phyloP scores from a whole-genome alignment of 139 green algal genomes.

The Microglena sp. region DNA sequence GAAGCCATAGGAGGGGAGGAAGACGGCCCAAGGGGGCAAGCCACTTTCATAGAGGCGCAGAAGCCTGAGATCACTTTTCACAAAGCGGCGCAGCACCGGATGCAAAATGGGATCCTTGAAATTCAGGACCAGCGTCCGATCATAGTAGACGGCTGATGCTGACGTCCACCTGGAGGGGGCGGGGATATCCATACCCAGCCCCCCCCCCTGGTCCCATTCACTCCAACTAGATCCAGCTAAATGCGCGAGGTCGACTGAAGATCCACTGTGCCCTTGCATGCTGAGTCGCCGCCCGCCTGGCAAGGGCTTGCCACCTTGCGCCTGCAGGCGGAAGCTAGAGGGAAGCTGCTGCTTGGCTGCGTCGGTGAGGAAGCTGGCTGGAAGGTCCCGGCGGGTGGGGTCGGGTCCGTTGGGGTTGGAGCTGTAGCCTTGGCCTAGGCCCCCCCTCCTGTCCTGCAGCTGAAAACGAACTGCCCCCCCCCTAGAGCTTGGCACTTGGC shows the following conservation, averaged over 20 bases:
- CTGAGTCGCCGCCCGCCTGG: no score
- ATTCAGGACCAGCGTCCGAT: slow-evolving; percentile 21
- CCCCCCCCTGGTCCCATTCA: not conserved
- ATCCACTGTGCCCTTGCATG: no score
- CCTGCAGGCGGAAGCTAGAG: no score
- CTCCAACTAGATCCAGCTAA: not conserved
- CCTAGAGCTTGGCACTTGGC: no score
- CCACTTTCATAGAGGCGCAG: slow-evolving; percentile 71
- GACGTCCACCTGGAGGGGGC: slow-evolving; percentile 15
- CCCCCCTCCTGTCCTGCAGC: no score
- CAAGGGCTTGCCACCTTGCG: no score
- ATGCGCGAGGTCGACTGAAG: not conserved
- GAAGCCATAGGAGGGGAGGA: slow-evolving; percentile 54
- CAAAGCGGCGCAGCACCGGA: not conserved
- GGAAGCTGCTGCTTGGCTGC: no score
- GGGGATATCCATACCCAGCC: not conserved
- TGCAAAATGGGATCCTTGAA: slow-evolving; percentile 22
- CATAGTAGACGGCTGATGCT: slow-evolving; percentile 10
- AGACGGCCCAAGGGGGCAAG: slow-evolving; percentile 62
- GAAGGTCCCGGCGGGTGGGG: no score
- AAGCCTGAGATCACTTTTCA: slow-evolving; percentile 56
- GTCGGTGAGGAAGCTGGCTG: no score
- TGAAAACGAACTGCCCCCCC: no score
- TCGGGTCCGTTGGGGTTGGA: no score
- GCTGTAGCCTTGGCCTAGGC: no score